Evolutionary conservation across 805 yeast species (phyloP), one percentile per base, ranked within the genome.

Genomic region (Candida berthetii): DNA sequence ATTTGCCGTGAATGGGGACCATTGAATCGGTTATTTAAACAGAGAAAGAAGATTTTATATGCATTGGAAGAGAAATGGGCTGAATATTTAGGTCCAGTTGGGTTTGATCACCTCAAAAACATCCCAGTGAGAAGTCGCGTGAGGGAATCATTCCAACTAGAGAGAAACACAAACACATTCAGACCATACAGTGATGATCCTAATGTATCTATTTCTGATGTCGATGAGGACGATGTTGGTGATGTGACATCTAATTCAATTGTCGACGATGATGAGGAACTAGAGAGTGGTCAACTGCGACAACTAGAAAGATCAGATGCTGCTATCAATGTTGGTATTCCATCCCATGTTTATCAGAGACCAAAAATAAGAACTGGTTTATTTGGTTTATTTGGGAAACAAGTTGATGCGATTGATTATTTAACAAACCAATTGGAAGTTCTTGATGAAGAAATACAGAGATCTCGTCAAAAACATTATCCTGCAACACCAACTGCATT

Each of bases 401-500:
- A 68, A 46, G 85, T 86, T 11, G 98, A 91, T 61, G 85, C 96
- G 2, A 86, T 91, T 35, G 84, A 83, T 48, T 74, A 81, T 58
- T 82, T 78, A 56, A 81, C 90, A 2, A 75, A 80, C 35, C 78
- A 80, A 50, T 65, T 91, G 28, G 79, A 76, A 19, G 71, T 72
- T 3, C 61, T 90, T 13, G 98, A 91, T 53, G 76, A 71, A 40
- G 82, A 82, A 50, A 89, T 91, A 37, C 36, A 57, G 6, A 65
- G 69, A 22, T 85, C 91, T 2, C 72, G 96, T 41, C 66, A 64
- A 25, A 71, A 80, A 39, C 84, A 83, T 47, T 86, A 80, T 54
- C 78, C 86, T 0, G 83, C 96, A 1, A 86, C 95, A 0, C 88
- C 95, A 24, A 83, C 91, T 1, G 97, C 98, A 0, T 91, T 91